A percentile compares a stretch with the other conserved stretches of the same genome.
phyloP scores from a whole-genome alignment of 257 asterid species.

The Plectranthus barbatus region DNA sequence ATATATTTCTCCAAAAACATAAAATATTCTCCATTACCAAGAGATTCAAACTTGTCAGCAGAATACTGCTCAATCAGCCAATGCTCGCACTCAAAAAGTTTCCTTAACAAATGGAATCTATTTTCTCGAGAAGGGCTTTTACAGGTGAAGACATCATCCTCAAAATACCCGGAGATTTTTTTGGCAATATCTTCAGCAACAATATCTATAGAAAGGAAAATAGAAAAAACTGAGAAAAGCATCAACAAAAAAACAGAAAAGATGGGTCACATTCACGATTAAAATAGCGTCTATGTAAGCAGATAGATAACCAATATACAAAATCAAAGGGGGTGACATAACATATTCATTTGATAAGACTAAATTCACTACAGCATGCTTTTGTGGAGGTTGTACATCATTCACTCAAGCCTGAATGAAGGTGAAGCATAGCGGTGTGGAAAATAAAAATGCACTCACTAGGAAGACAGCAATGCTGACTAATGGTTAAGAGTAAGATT shows the following conservation, averaged over 20 bases:
- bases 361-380: conserved; percentile 1
- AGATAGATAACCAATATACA: background rate
- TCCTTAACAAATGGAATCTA: conserved; percentile 42
- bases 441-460: background rate
- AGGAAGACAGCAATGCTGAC: background rate
- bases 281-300: background rate
- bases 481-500: background rate
- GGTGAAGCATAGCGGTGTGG: background rate
- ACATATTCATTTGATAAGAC: background rate
- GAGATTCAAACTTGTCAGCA: conserved; percentile 47
- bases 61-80: conserved; percentile 56
- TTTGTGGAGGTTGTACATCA: background rate
- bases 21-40: conserved; percentile 74
- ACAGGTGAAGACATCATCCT: conserved; percentile 26
- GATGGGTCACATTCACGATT: background rate
- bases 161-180: conserved; percentile 54
- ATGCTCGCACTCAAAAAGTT: conserved; percentile 57
- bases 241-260: background rate
- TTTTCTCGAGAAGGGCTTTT: conserved; percentile 25
- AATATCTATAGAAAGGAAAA: conserved; percentile 33
- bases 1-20: conserved; percentile 61
- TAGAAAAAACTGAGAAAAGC: conserved; percentile 5
- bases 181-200: conserved; percentile 51
- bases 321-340: background rate
- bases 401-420: background rate